Evolutionary conservation across 1,284 basidiomycete genomes (phyloP).

Genomic region (Ganoderma lingzhi): DNA sequence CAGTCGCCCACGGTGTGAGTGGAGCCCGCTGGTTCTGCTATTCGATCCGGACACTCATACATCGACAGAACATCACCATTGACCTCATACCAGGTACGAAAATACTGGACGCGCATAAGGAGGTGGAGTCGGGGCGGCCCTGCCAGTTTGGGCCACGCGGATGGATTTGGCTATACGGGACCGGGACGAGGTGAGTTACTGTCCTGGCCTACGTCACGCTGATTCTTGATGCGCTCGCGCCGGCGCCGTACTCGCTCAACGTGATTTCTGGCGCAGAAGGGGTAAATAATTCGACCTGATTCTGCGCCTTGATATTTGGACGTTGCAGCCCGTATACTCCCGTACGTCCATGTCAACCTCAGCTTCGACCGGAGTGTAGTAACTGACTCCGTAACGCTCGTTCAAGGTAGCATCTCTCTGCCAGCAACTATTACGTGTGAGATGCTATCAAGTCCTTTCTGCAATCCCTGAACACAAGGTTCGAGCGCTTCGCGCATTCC

Average conservation of each 20-base stretch:
- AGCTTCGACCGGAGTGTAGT: background rate
- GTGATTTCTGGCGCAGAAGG: background rate
- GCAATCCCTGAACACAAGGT: constrained; percentile 23
- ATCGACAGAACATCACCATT: constrained; percentile 18
- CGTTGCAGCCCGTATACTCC: background rate
- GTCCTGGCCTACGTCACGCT: constrained; percentile 27
- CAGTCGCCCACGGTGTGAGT: background rate
- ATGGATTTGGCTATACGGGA: constrained; percentile 10
- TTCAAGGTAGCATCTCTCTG: constrained; percentile 8
- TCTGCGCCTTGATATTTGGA: background rate
- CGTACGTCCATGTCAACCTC: background rate
- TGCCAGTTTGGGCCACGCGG: constrained; percentile 20
- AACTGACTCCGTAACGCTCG: constrained; percentile 7
- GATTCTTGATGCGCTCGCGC: constrained; percentile 20
- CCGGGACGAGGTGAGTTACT: constrained; percentile 10
- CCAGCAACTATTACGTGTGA: constrained; percentile 28
- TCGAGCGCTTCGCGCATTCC: constrained; percentile 19
- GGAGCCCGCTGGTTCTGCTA: background rate
- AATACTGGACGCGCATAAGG: constrained; percentile 19
- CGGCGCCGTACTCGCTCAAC: background rate
- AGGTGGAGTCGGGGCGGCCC: constrained; percentile 25
- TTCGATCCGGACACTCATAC: background rate
- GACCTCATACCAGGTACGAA: constrained; percentile 5
- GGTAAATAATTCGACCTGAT: background rate
- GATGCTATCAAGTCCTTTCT: constrained; percentile 24